phyloP scores from a whole-genome alignment of 306 rosid genomes.

The Bauhinia variegata region DNA sequence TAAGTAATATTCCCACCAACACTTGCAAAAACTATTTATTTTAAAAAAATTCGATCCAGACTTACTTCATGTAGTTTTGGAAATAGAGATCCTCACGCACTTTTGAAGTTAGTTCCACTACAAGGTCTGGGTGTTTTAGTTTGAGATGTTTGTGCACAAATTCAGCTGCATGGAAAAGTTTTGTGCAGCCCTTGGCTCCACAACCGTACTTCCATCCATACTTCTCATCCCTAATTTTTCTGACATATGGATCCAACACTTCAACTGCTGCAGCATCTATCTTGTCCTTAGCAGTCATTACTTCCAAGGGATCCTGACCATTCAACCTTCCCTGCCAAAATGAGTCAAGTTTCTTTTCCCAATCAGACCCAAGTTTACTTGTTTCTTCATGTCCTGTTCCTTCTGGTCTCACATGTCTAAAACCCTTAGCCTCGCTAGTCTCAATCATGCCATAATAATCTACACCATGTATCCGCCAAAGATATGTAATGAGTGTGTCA shows the following conservation, averaged over 20 bases:
- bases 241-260: constrained; percentile 82
- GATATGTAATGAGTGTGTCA: constrained; percentile 88
- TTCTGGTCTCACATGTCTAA: constrained; percentile 85
- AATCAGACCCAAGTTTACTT: constrained; percentile 70
- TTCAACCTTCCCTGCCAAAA: constrained; percentile 86
- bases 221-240: constrained; percentile 98
- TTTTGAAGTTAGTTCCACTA: constrained; percentile 78
- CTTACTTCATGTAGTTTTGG: constrained; percentile 98
- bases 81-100: constrained; percentile 86
- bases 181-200: constrained; percentile 99
- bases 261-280: constrained; percentile 90
- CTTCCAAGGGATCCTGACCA: constrained; percentile 92
- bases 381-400: constrained; percentile 51
- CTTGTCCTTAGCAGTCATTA: constrained; percentile 95
- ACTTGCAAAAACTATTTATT: constrained; percentile 1
- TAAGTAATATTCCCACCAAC: constrained; percentile 38
- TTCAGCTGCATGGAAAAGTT: constrained; percentile 97
- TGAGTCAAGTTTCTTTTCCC: constrained; percentile 87
- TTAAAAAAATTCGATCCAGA: constrained; percentile 19
- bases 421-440: constrained; percentile 80
- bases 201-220: constrained; percentile 99
- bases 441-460: constrained; percentile 98
- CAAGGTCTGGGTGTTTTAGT: constrained; percentile 89
- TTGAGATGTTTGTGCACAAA: constrained; percentile 95
- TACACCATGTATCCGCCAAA: constrained; percentile 92